Conservation (phyloP, 2,329 filamentous ascomycete species). For the Cercospora citrullina region DNA sequence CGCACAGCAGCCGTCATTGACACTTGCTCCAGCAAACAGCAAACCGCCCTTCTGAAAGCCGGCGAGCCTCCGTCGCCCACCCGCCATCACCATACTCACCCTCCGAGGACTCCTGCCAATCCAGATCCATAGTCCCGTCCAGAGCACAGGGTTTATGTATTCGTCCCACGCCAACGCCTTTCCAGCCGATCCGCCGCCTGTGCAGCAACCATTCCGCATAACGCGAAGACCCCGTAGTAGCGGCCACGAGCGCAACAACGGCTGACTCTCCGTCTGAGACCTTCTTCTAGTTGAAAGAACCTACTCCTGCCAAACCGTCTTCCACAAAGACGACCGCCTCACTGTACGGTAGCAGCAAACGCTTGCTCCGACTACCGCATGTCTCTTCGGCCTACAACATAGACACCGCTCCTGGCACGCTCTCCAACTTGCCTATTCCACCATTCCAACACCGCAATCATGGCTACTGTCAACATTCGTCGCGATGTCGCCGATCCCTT, state of each 20-base stretch:
- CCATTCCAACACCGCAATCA: slow-evolving; percentile 59
- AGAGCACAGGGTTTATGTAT: slow-evolving; percentile 79
- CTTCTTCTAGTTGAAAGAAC: slow-evolving; percentile 19
- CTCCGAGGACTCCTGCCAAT: slow-evolving; percentile 23
- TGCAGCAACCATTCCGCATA: slow-evolving; percentile 90
- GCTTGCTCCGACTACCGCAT: slow-evolving; percentile 51
- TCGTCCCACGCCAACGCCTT: slow-evolving; percentile 93
- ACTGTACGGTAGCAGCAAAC: slow-evolving; percentile 34
- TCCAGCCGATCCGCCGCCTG: slow-evolving; percentile 89
- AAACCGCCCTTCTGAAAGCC: slow-evolving; percentile 11
- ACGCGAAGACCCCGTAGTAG: slow-evolving; percentile 84
- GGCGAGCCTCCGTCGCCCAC: slow-evolving; percentile 23
- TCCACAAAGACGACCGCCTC: slow-evolving; percentile 24
- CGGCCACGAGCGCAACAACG: slow-evolving; percentile 85
- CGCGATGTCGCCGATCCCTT: slow-evolving; percentile 97
- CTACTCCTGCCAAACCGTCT: slow-evolving; percentile 12
- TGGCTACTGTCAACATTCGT: slow-evolving; percentile 98
- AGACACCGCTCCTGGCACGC: slow-evolving; percentile 18
- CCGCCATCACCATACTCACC: slow-evolving; percentile 23
- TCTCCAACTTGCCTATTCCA: slow-evolving; percentile 17
- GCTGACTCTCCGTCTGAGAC: slow-evolving; percentile 56
- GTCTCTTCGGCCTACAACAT: slow-evolving; percentile 51
- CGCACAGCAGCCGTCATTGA: slow-evolving; percentile 15
- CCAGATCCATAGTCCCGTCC: slow-evolving; percentile 25
- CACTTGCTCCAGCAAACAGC: slow-evolving; percentile 19